Base-by-base conservation (phyloP, 2,329 filamentous ascomycete genomes). In the Phialocephala subalpina region DNA sequence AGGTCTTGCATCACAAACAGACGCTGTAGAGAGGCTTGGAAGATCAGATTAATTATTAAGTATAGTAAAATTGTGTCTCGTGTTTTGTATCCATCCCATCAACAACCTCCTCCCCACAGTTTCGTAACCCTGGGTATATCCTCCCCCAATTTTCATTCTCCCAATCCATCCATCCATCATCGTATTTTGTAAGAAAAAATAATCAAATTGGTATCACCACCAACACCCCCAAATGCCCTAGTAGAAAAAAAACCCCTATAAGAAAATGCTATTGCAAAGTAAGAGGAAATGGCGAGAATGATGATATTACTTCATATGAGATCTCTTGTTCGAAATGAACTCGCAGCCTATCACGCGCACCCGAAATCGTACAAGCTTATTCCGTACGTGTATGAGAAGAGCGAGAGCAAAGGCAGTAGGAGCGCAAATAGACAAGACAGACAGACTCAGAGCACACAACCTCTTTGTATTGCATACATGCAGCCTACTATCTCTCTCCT, bases 181-280 rank as follows among this genome's bases (percentile, higher is more conserved):
- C 9, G 11, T 16, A 40, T 9, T 9, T 33, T 9, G 29, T 33
- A 33, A 53, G 18, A 53, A 33, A 29, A 29, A 29, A 53, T 53
- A 53, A 53, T 53, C 49, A 53, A 53, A 53, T 53, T 53, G 49
- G 49, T 53, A 53, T 53, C 49, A 53, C 49, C 49, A 53, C 49
- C 49, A 57, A 57, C 55, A 57, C 55, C 55, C 29, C 55, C 55
- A 57, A 57, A 57, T 57, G 55, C 55, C 55, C 25, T 53, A 3
- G 11, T 12, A 5, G 14, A 6, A 4, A n/a, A 6, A 29, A 33
- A 27, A 22, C 49, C 49, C 49, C 49, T 53, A 53, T 53, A 53
- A 53, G 49, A 53, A 33, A 33, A 53, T 53, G 49, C 49, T 53
- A 33, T 27, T 22, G 3, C 1, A 53, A 33, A 53, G 12, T 27